A percentile compares a stretch with the other conserved stretches of the same genome.
phyloP scores from a whole-genome alignment of 768 basidiomycete species.

The Phaeolepiota aurea region DNA sequence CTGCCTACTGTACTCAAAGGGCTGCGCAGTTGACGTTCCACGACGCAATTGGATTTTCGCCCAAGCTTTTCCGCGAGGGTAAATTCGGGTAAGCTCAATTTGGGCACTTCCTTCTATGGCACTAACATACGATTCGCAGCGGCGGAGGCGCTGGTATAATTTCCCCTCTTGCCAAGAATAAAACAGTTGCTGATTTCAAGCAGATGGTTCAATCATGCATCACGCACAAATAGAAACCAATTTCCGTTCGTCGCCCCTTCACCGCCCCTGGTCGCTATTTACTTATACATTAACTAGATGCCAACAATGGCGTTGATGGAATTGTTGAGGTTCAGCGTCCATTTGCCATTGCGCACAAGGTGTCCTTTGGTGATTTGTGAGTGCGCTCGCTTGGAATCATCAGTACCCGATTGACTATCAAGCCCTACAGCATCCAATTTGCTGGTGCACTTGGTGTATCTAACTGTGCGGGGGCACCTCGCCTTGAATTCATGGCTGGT shows the following conservation, averaged over 20 bases:
- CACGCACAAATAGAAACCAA: conserved; percentile 14
- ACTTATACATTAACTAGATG: conserved; percentile 7
- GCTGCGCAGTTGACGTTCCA: conserved; percentile 17
- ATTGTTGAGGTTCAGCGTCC: conserved; percentile 20
- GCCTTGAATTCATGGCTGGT: conserved; percentile 26
- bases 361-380: conserved; percentile 29
- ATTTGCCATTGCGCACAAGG: conserved; percentile 18
- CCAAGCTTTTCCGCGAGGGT: conserved; percentile 10
- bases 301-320: conserved; percentile 20
- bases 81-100: conserved; percentile 13
- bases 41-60: conserved; percentile 23
- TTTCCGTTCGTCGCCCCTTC: background rate
- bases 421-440: conserved; percentile 19
- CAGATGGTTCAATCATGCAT: conserved; percentile 18
- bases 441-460: conserved; percentile 22
- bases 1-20: background rate
- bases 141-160: conserved; percentile 15
- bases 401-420: background rate
- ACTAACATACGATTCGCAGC: conserved; percentile 1
- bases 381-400: background rate
- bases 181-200: background rate
- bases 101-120: background rate
- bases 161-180: background rate
- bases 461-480: conserved; percentile 32
- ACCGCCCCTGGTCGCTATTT: background rate